These are phyloP conservation scores for Ascosphaera pollenicola DNA, from an alignment of 2,329 filamentous ascomycete species.

Conservation along the genomic window DNA sequence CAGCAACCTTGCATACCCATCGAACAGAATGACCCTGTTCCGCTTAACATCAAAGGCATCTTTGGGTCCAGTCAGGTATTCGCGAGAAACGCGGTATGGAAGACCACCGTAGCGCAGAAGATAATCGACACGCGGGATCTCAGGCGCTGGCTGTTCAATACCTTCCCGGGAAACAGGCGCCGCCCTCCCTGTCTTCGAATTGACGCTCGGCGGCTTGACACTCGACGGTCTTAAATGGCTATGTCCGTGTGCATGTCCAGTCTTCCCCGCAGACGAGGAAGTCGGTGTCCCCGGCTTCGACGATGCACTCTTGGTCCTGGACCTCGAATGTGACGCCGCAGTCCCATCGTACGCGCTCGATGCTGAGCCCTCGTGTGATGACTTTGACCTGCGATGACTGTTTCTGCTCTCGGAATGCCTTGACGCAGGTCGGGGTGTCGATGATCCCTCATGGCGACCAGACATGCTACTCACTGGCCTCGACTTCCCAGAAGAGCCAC, in stretches of 20 bases:
- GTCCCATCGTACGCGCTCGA: too few species aligned
- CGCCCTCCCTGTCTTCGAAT: not conserved
- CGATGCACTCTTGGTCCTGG: constrained; percentile 7
- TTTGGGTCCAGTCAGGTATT: constrained; percentile 42
- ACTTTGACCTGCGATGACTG: too few species aligned
- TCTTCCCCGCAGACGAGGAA: not conserved
- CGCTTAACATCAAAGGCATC: constrained; percentile 39
- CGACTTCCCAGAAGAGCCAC: too few species aligned
- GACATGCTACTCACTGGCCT: too few species aligned
- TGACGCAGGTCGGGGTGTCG: too few species aligned
- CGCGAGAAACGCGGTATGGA: constrained; percentile 45
- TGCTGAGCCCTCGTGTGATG: too few species aligned
- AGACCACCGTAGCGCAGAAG: constrained; percentile 75
- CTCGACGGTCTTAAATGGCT: constrained; percentile 1
- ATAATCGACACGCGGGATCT: constrained; percentile 72
- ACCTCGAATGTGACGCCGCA: too few species aligned
- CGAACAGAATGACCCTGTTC: constrained; percentile 54
- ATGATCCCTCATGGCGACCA: too few species aligned
- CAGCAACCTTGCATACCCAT: constrained; percentile 60
- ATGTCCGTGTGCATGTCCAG: constrained; percentile 1
- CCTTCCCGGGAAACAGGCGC: constrained; percentile 57
- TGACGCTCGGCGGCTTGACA: not conserved
- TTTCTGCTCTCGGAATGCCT: too few species aligned
- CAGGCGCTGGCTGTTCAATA: constrained; percentile 41
- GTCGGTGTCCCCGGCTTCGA: not conserved